Percentiles rank a stretch among this genome's conserved stretches.
phyloP scores from a whole-genome alignment of 768 basidiomycete species.

The Naganishia antarctica region DNA sequence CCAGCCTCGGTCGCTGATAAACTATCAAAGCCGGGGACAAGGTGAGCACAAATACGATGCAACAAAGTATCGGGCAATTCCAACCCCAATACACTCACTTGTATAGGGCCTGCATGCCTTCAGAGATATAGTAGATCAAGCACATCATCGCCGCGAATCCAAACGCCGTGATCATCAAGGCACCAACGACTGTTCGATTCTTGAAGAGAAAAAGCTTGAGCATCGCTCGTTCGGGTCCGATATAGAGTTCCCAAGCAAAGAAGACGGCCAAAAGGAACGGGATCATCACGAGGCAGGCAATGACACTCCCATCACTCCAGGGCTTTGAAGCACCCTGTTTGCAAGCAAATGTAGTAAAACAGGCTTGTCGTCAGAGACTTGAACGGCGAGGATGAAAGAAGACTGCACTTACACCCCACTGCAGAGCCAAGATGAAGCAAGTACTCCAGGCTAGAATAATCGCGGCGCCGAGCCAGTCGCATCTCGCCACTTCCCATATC shows the following conservation, averaged over 20 bases:
- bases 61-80: conserved; percentile 41
- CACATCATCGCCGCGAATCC: conserved; percentile 46
- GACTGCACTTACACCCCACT: conserved; percentile 41
- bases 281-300: conserved; percentile 47
- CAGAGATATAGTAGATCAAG: conserved; percentile 44
- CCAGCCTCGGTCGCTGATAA: conserved; percentile 44
- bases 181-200: conserved; percentile 43
- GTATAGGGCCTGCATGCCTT: conserved; percentile 33
- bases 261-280: conserved; percentile 45
- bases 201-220: conserved; percentile 51
- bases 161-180: conserved; percentile 42
- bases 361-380: neutral
- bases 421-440: conserved; percentile 41
- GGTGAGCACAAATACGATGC: conserved; percentile 36
- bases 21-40: conserved; percentile 24
- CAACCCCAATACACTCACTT: conserved; percentile 27
- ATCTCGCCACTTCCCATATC: conserved; percentile 37
- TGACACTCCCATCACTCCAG: conserved; percentile 53
- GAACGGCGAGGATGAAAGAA: neutral
- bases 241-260: conserved; percentile 49
- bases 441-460: conserved; percentile 42
- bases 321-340: conserved; percentile 44
- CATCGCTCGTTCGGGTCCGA: conserved; percentile 50
- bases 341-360: conserved; percentile 52
- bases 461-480: conserved; percentile 41